phyloP scores from a whole-genome alignment of 768 basidiomycete species.

The Phaffia australis region DNA sequence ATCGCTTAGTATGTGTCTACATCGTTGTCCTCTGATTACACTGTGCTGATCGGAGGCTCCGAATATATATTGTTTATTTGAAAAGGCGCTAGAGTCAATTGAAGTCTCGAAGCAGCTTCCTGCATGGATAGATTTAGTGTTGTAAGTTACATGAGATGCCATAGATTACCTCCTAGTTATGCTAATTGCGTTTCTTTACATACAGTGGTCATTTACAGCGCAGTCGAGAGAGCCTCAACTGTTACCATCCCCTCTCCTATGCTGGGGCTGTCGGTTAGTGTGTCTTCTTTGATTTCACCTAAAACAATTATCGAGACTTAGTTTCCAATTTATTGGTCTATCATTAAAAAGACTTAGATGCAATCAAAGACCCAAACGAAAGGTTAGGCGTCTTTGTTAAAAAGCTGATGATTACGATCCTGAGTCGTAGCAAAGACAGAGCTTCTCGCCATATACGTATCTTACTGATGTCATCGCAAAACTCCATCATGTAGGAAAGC shows the following conservation, averaged over 20 bases:
- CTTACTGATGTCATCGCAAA: too few relatives aligned
- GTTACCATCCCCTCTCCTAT: slow-evolving; percentile 86
- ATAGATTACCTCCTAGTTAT: slow-evolving; percentile 14
- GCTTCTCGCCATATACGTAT: too few relatives aligned
- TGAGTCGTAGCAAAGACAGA: too few relatives aligned
- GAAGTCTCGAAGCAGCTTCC: slow-evolving; percentile 73
- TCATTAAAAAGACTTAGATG: slow-evolving; percentile 56
- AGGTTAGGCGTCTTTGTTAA: slow-evolving; percentile 87
- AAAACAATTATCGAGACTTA: not conserved
- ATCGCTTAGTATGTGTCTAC: slow-evolving; percentile 52
- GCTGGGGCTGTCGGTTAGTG: slow-evolving; percentile 58
- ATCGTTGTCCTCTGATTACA: not conserved
- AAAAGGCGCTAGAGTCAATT: slow-evolving; percentile 73
- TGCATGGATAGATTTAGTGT: slow-evolving; percentile 87
- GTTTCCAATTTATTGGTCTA: not conserved
- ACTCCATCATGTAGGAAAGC: too few relatives aligned
- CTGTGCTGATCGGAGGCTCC: not conserved
- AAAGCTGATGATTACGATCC: slow-evolving; percentile 39
- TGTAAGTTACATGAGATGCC: slow-evolving; percentile 32
- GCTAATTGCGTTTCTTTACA: not conserved
- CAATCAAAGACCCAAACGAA: slow-evolving; percentile 74
- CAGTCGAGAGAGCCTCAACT: slow-evolving; percentile 45
- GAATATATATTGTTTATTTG: not conserved
- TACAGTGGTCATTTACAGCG: slow-evolving; percentile 12
- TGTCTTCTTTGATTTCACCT: not conserved